These are phyloP conservation scores for Xylaria sp. DNA, from an alignment of 2,329 filamentous ascomycete species.

Conservation along the genomic window DNA sequence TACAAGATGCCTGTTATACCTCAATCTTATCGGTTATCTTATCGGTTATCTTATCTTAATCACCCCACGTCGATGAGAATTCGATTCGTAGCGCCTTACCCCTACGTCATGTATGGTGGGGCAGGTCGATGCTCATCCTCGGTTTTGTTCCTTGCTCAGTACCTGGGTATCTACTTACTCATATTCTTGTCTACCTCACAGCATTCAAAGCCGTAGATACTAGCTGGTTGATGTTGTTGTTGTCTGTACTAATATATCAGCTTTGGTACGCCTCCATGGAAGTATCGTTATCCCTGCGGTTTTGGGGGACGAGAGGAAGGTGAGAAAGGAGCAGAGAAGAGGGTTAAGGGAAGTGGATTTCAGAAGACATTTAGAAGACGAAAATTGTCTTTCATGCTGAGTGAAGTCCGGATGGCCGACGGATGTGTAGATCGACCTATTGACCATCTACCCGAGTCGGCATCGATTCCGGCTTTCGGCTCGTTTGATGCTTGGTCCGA, in stretches of 20 bases:
- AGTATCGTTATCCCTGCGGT: background rate
- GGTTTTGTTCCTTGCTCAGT: background rate
- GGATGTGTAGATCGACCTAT: too few species aligned
- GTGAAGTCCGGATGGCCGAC: too few species aligned
- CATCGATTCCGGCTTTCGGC: too few species aligned
- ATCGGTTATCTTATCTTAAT: slow-evolving; percentile 3
- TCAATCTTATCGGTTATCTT: background rate
- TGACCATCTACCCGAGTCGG: too few species aligned
- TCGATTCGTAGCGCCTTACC: background rate
- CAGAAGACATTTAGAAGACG: background rate
- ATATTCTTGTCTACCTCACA: background rate
- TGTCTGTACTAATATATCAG: background rate
- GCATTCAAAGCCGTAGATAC: background rate
- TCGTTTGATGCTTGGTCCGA: background rate
- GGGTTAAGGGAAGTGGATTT: background rate
- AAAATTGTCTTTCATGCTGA: background rate
- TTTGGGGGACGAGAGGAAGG: too few species aligned
- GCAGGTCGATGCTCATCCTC: background rate
- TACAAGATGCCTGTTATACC: background rate
- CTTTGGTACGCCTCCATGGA: background rate
- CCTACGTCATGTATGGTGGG: slow-evolving; percentile 1
- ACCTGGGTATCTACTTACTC: background rate
- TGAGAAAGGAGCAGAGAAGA: too few species aligned
- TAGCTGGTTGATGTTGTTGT: background rate
- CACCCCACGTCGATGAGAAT: background rate